Evolutionary conservation across 2,329 filamentous ascomycete genomes (phyloP).

Genomic region (Neobulgaria alba): DNA sequence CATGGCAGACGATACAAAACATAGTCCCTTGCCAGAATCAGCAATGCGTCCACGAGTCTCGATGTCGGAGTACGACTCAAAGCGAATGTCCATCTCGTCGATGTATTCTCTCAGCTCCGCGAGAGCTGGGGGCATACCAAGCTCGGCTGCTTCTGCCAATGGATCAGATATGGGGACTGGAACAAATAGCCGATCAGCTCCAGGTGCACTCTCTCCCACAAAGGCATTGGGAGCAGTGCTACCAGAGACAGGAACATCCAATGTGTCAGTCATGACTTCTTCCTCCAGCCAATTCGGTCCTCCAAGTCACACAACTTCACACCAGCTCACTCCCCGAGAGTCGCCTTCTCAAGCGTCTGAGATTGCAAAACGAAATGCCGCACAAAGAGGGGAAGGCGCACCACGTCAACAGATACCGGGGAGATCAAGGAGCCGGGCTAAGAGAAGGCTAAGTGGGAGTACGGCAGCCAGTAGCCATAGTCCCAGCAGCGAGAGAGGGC

Average conservation of each 20-base stretch:
- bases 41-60: conserved; percentile 39
- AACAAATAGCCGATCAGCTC: not conserved
- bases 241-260: conserved; percentile 43
- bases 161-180: conserved; percentile 39
- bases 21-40: conserved; percentile 37
- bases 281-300: conserved; percentile 33
- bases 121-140: conserved; percentile 35
- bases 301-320: conserved; percentile 37
- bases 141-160: conserved; percentile 43
- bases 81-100: conserved; percentile 66
- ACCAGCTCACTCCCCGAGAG: conserved; percentile 36
- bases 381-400: conserved; percentile 23
- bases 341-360: conserved; percentile 24
- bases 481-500: conserved; percentile 60
- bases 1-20: conserved; percentile 23
- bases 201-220: conserved; percentile 11
- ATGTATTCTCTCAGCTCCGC: conserved; percentile 61
- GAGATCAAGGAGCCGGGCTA: conserved; percentile 58
- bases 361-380: conserved; percentile 26
- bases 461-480: conserved; percentile 76
- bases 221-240: conserved; percentile 27
- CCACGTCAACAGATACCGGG: conserved; percentile 36
- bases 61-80: conserved; percentile 44
- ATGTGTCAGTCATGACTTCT: conserved; percentile 46
- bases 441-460: conserved; percentile 72